These are phyloP conservation scores for Platanthera guangdongensis DNA, from an alignment of 106 monocot genomes.

Conservation along the genomic window DNA sequence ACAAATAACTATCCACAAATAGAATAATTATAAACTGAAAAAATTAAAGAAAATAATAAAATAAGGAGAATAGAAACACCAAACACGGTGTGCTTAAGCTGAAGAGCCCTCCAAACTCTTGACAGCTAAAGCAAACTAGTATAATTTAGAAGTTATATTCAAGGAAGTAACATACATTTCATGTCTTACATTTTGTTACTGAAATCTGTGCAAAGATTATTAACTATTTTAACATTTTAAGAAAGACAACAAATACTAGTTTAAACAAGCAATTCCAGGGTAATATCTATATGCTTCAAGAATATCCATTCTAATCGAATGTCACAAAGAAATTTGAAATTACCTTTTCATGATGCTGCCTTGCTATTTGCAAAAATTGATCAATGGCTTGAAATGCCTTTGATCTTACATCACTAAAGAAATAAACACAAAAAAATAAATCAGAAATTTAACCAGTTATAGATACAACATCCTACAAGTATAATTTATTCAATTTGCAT, in stretches of 20 bases:
- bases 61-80: not conserved
- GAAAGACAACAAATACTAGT: not conserved
- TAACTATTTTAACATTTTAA: not conserved
- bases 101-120: not conserved
- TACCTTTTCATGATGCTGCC: constrained; percentile 95
- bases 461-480: not conserved
- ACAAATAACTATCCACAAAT: too few relatives aligned
- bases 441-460: not conserved
- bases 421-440: not conserved
- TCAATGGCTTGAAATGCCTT: constrained; percentile 92
- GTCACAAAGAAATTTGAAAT: not conserved
- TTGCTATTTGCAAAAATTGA: constrained; percentile 83
- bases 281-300: not conserved
- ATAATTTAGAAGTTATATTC: not conserved
- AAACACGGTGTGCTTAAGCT: not conserved
- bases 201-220: not conserved
- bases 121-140: not conserved
- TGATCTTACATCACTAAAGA: constrained; percentile 75
- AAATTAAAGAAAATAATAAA: not conserved
- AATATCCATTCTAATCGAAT: not conserved
- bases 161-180: not conserved
- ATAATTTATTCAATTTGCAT: not conserved
- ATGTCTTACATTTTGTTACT: not conserved
- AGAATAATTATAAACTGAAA: too few relatives aligned
- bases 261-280: not conserved